Evolutionary conservation across 2,329 filamentous ascomycete genomes (phyloP), one percentile per base, ranked within the genome.

Genomic region (Plectosphaerella sp.): DNA sequence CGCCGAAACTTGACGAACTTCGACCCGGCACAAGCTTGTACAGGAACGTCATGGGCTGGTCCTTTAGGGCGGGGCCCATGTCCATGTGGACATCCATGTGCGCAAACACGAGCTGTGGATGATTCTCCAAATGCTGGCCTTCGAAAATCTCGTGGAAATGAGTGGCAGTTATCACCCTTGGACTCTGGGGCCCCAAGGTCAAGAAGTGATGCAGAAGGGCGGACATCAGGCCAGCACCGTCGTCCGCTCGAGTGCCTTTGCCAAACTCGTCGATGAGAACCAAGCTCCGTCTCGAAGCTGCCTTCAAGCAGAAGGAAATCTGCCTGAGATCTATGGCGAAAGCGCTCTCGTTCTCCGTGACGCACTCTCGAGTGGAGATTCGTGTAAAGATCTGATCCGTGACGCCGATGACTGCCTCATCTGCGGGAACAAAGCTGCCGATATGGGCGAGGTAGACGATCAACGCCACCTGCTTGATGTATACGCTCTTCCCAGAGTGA

Each of bases 401-500:
- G 36, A 97, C 70, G 1, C 94, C 93, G 56, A 99, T 86, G 1
- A 71, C 80, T 9, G 92, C 93, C 25, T 70, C 74, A 15, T 85
- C 78, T 1, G 92, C 93, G 1, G 94, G 93, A 1, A 99, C 89
- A 64, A 89, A 97, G 65, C 91, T 93, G 49, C 94, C 94, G 50
- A 96, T 82, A 64, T 99, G 94, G 1, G 94, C 90, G 68, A 99
- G 80, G 64, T 94, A 97, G 14, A 96, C 86, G 53, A 96, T 94
- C 48, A 97, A 73, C 5, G 92, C 94, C 33, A 90, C 83, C 66
- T 99, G 93, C 67, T 96, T 99, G 64, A 97, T 78, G 67, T 96
- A 97, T 0, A 97, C 83, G 60, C 91, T 97, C 68, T 99, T 99
- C 0, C 94, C 94, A 0, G 94, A 97, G 66, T 94, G 95, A 61